Evolutionary conservation across 164 flowering plant genomes (phyloP).

Genomic region (Liriodendron chinense): DNA sequence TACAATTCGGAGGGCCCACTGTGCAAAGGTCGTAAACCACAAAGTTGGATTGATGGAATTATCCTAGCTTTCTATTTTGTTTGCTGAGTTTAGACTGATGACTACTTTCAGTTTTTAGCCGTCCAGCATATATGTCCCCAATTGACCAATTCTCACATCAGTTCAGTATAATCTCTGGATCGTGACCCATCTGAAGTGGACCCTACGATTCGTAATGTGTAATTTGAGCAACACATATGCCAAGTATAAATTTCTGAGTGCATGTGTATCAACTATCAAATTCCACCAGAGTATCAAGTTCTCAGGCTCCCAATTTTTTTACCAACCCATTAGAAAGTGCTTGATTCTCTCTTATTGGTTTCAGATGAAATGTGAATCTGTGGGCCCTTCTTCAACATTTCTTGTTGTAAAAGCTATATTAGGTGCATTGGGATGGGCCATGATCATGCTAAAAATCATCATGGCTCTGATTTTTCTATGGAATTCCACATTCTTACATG

Average conservation of each 20-base stretch:
- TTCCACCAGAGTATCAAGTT: neutral
- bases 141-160: too few relatives aligned
- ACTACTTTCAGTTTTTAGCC: neutral
- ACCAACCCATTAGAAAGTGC: neutral
- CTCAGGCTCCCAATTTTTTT: neutral
- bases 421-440: neutral
- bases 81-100: neutral
- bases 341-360: neutral
- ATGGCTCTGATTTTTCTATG: neutral
- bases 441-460: slow-evolving; percentile 1
- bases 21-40: too few relatives aligned
- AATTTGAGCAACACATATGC: neutral
- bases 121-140: neutral
- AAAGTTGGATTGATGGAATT: too few relatives aligned
- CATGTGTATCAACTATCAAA: neutral
- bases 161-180: too few relatives aligned
- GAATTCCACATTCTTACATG: neutral
- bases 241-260: neutral
- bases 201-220: neutral
- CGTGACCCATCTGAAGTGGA: too few relatives aligned
- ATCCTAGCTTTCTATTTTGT: too few relatives aligned
- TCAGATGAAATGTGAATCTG: neutral
- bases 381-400: neutral
- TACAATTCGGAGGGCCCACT: too few relatives aligned
- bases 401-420: slow-evolving; percentile 3